Conservation (phyloP, 1,284 basidiomycete genomes). For the Pseudozyma pruni region DNA sequence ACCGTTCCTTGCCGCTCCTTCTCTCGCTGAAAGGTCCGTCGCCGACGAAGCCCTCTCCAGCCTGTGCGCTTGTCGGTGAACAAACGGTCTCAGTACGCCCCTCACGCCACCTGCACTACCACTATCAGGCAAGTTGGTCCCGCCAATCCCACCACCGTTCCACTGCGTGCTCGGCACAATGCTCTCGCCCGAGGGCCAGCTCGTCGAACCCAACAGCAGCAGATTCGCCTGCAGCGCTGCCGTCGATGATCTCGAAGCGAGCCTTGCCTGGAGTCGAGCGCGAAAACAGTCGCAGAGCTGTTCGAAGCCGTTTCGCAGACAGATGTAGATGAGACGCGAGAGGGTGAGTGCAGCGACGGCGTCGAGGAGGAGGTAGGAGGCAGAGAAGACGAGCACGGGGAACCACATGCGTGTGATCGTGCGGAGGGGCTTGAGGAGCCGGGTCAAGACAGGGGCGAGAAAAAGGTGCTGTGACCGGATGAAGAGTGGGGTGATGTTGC, state of each 20-base stretch:
- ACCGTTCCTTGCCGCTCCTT: background rate
- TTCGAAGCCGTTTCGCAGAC: conserved; percentile 9
- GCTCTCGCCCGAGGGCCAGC: conserved; percentile 27
- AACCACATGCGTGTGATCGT: conserved; percentile 24
- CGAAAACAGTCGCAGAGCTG: conserved; percentile 27
- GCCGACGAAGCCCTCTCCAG: background rate
- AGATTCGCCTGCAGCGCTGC: conserved; percentile 10
- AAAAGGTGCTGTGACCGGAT: background rate
- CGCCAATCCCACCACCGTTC: conserved; percentile 44
- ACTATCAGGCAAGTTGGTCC: conserved; percentile 25
- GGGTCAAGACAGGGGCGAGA: background rate
- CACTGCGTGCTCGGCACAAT: conserved; percentile 34
- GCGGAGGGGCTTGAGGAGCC: background rate
- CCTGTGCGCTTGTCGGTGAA: conserved; percentile 1
- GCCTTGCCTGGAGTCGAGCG: conserved; percentile 20
- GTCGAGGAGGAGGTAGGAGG: conserved; percentile 41
- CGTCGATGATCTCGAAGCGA: conserved; percentile 9
- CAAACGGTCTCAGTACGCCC: conserved; percentile 9
- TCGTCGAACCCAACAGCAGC: conserved; percentile 18
- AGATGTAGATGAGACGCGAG: conserved; percentile 40
- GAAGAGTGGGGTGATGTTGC: background rate
- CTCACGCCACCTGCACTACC: background rate
- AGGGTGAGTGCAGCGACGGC: conserved; percentile 33
- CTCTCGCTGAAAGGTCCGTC: background rate
- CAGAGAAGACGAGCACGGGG: conserved; percentile 33